Percentiles rank a stretch among this genome's conserved stretches.
phyloP scores from a whole-genome alignment of 768 basidiomycete genomes.

The Suillus fuscotomentosus region DNA sequence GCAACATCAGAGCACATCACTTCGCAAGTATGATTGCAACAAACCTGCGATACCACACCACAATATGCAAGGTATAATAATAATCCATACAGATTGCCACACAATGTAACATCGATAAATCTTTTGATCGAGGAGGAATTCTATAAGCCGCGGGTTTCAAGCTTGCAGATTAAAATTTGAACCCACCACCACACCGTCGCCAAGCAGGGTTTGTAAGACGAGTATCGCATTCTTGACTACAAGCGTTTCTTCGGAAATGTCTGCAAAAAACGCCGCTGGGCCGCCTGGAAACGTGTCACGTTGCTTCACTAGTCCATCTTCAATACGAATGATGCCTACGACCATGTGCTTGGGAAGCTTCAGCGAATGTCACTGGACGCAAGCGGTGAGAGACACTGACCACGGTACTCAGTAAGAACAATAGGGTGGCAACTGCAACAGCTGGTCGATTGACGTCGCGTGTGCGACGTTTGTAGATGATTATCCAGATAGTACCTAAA shows the following conservation, averaged over 20 bases:
- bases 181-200: slow-evolving; percentile 8
- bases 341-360: slow-evolving; percentile 10
- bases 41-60: slow-evolving; percentile 9
- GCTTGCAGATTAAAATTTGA: background rate
- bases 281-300: slow-evolving; percentile 22
- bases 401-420: background rate
- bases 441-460: background rate
- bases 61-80: slow-evolving; percentile 7
- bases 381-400: background rate
- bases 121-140: background rate
- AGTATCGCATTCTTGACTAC: slow-evolving; percentile 23
- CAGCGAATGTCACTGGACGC: background rate
- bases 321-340: slow-evolving; percentile 14
- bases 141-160: background rate
- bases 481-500: background rate
- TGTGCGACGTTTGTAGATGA: background rate
- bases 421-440: background rate
- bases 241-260: slow-evolving; percentile 17
- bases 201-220: slow-evolving; percentile 9
- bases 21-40: background rate
- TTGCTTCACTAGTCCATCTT: slow-evolving; percentile 18
- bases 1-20: background rate
- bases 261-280: slow-evolving; percentile 20
- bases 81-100: slow-evolving; percentile 11
- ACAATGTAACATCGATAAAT: slow-evolving; percentile 14